A percentile compares a stretch with the other conserved stretches of the same genome.
phyloP scores from a whole-genome alignment of 177 flowering plant species.

The Vitis hybrid region DNA sequence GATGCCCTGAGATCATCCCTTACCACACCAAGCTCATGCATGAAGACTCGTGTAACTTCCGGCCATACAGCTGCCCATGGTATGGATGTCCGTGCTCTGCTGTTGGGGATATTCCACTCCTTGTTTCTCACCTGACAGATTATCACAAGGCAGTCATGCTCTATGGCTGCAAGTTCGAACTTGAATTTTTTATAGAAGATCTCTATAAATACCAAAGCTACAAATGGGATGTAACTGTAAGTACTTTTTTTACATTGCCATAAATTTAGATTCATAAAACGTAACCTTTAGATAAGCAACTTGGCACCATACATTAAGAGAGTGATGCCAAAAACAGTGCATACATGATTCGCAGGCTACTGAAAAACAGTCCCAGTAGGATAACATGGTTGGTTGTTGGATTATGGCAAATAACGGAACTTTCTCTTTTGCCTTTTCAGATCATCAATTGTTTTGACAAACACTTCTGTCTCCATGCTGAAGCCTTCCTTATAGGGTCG shows the following conservation, averaged over 20 bases:
- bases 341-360: too few species aligned
- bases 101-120: conserved; percentile 62
- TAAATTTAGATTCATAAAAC: too few species aligned
- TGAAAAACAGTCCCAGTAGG: too few species aligned
- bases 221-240: conserved; percentile 68
- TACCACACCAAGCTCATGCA: conserved; percentile 76
- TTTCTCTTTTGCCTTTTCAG: conserved; percentile 14
- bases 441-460: conserved; percentile 57
- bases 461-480: conserved; percentile 56
- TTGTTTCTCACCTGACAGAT: conserved; percentile 69
- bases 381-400: too few species aligned
- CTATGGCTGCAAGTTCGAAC: conserved; percentile 75
- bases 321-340: too few species aligned
- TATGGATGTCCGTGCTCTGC: conserved; percentile 76
- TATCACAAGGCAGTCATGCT: conserved; percentile 86
- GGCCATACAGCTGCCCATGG: conserved; percentile 80
- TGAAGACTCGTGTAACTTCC: conserved; percentile 59
- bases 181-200: conserved; percentile 70
- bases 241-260: conserved; percentile 11
- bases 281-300: too few species aligned
- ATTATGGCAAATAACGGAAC: too few species aligned
- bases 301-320: too few species aligned
- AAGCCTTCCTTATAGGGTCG: conserved; percentile 53
- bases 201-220: conserved; percentile 67
- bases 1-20: conserved; percentile 76